Conservation (phyloP, 768 basidiomycete species). For the Tricholoma sp. region DNA sequence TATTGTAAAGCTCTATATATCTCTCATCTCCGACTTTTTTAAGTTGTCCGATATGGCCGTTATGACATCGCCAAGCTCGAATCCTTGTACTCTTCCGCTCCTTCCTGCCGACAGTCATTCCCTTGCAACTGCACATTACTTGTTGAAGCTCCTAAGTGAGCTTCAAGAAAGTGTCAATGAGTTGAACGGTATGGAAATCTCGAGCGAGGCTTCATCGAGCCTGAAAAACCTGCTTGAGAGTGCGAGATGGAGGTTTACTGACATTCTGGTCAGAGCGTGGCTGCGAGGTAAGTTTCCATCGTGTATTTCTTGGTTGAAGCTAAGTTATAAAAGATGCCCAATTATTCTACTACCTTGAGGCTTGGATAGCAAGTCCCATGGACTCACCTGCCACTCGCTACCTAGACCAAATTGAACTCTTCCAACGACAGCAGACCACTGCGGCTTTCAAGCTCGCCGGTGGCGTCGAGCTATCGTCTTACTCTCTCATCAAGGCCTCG, state of each 20-base stretch:
- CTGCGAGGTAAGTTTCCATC: slow-evolving; percentile 55
- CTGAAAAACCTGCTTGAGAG: slow-evolving; percentile 76
- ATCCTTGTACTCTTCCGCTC: slow-evolving; percentile 38
- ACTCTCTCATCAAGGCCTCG: slow-evolving; percentile 43
- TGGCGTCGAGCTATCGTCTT: slow-evolving; percentile 55
- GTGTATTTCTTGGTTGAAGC: background rate
- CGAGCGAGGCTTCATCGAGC: slow-evolving; percentile 61
- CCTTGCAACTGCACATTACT: slow-evolving; percentile 75
- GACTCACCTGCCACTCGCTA: slow-evolving; percentile 69
- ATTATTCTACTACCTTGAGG: slow-evolving; percentile 78
- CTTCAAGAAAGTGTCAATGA: slow-evolving; percentile 85
- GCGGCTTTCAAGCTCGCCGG: slow-evolving; percentile 77
- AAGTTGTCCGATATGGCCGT: slow-evolving; percentile 73
- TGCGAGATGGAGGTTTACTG: slow-evolving; percentile 83
- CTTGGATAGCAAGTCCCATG: slow-evolving; percentile 65
- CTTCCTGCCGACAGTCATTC: slow-evolving; percentile 78
- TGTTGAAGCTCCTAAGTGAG: slow-evolving; percentile 76
- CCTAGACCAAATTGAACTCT: slow-evolving; percentile 70
- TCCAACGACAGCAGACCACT: slow-evolving; percentile 74
- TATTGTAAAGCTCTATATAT: slow-evolving; percentile 73
- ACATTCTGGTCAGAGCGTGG: slow-evolving; percentile 77
- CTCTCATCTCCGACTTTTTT: slow-evolving; percentile 77
- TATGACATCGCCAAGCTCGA: slow-evolving; percentile 44
- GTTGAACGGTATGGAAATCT: slow-evolving; percentile 72
- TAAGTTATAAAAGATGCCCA: slow-evolving; percentile 58